Base-by-base conservation (phyloP, 371 early-diverging fungal genomes). In the Syncephalastrum monosporum region DNA sequence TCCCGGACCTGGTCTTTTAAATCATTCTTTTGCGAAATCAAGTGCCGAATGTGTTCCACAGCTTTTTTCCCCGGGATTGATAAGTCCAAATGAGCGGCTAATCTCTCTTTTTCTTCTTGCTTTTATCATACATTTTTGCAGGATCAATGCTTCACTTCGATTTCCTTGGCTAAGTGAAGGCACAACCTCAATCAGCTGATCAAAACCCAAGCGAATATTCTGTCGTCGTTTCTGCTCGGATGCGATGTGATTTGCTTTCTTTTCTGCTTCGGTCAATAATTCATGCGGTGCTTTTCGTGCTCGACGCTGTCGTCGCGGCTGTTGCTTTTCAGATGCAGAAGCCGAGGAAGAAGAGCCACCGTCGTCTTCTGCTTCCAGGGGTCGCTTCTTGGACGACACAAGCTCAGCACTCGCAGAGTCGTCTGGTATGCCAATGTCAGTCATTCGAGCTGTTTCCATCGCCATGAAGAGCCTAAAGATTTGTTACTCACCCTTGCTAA, bases 241-340 rank as follows among this genome's bases (percentile, higher is more conserved):
- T 2, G 89, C 91, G 63, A 96, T 95, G 68, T 96, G 96, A 72
- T 95, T 96, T 7, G 91, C 88, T 47, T 91, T 84, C 68, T 95
- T 95, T 62, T 95, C 91, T 10, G 85, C 85, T 57, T 91, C 92
- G 1, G 93, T 90, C 58, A 95, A 70, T 8, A 93, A 79, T 67
- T 93, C 90, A 54, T 69, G 70, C 14, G 67, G 66, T 29, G 69
- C 64, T 42, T 72, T 72, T 10, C 64, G 46, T 49, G 59, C 64
- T 50, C 64, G 49, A 23, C 64, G 38, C 43, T 53, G 53, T 48
- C 27, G 21, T 5, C 24, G 21, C 42, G 45, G 42, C 12, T 42
- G 47, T 49, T 53, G 54, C 16, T 54, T 33, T 6, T 33, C 38
- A 10, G 38, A 33, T 10, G 38, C 38, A 8, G 38, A 33, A 10